Evolutionary conservation across 2,329 filamentous ascomycete genomes (phyloP).

Genomic region (Claviceps humidiphila): DNA sequence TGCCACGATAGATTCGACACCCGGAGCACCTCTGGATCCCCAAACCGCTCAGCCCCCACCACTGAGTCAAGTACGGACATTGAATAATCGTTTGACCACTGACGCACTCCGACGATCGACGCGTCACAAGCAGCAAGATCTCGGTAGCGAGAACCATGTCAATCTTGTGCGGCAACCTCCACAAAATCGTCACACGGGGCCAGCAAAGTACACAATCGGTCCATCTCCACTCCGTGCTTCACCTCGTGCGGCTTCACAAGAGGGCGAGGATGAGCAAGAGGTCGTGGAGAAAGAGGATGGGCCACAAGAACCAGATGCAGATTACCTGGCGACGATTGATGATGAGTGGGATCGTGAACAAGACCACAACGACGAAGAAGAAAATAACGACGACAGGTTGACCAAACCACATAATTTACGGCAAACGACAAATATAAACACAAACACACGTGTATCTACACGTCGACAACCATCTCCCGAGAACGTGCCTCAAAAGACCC

Average conservation of each 20-base stretch:
- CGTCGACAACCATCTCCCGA: neutral
- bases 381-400: constrained; percentile 1
- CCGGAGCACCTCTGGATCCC: constrained; percentile 4
- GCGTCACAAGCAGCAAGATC: neutral
- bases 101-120: neutral
- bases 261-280: neutral
- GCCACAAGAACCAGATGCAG: neutral
- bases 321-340: neutral
- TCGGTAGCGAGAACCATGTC: neutral
- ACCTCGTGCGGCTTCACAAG: neutral
- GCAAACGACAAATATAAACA: neutral
- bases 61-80: neutral
- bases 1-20: constrained; percentile 22
- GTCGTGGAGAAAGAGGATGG: neutral
- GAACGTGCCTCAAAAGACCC: neutral
- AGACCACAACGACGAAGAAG: constrained; percentile 5
- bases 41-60: neutral
- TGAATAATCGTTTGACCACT: neutral
- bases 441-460: constrained; percentile 12
- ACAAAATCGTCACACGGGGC: neutral
- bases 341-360: constrained; percentile 2
- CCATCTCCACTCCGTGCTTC: constrained; percentile 3
- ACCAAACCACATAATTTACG: neutral
- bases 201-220: neutral
- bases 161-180: constrained; percentile 1